These are phyloP conservation scores for Earliella scabrosa DNA, from an alignment of 1,284 basidiomycete genomes.

Conservation along the genomic window DNA sequence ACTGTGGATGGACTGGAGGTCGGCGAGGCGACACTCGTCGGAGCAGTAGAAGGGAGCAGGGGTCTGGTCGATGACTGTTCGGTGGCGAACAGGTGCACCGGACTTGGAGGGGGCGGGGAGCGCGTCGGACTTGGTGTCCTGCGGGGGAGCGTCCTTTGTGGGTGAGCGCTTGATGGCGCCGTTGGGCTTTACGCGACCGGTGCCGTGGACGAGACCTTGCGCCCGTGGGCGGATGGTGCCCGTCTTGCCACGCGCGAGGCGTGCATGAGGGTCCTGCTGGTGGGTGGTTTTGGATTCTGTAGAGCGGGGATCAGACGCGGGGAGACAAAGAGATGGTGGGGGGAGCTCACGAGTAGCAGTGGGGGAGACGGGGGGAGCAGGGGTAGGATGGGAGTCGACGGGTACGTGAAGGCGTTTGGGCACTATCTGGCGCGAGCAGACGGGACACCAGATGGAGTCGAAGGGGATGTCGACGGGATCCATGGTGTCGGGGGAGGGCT, in stretches of 20 bases:
- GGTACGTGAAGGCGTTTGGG: conserved; percentile 66
- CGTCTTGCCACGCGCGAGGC: conserved; percentile 44
- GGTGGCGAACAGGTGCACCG: conserved; percentile 43
- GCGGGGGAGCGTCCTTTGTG: conserved; percentile 27
- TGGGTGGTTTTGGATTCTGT: conserved; percentile 34
- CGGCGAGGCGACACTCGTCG: conserved; percentile 67
- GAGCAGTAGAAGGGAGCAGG: conserved; percentile 82
- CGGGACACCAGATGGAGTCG: conserved; percentile 74
- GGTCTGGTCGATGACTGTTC: conserved; percentile 74
- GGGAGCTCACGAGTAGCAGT: conserved; percentile 34
- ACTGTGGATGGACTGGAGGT: conserved; percentile 49
- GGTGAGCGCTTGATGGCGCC: conserved; percentile 53
- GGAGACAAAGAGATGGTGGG: not conserved
- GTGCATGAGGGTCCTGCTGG: conserved; percentile 27
- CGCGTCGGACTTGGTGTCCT: conserved; percentile 33
- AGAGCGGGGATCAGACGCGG: conserved; percentile 16
- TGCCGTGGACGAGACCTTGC: conserved; percentile 64
- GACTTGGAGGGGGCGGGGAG: conserved; percentile 13
- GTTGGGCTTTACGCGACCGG: conserved; percentile 59
- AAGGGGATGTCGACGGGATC: conserved; percentile 51
- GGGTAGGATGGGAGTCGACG: conserved; percentile 36
- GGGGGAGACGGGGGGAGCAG: conserved; percentile 42
- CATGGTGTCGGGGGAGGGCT: conserved; percentile 30
- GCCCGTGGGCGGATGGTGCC: conserved; percentile 44
- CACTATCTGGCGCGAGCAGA: conserved; percentile 70